Conservation (phyloP, 1,139 yeast species). For the Diutina sp. region DNA sequence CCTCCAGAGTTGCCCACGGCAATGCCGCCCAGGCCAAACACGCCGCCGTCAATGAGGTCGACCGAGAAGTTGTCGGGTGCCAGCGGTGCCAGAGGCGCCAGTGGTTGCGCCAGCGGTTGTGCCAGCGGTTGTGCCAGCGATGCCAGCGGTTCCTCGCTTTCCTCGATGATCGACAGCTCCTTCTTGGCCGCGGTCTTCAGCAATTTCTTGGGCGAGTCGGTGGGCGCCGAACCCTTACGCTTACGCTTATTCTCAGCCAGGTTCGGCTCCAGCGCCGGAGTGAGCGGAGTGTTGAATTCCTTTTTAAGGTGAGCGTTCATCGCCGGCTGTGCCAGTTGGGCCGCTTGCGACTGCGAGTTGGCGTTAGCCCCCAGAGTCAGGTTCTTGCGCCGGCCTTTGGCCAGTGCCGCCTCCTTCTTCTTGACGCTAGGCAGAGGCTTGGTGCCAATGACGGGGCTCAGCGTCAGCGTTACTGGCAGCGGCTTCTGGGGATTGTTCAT, state of each 20-base stretch:
- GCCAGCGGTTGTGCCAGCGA: not conserved
- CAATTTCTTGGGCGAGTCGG: constrained; percentile 25
- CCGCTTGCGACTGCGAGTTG: constrained; percentile 7
- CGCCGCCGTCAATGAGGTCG: constrained; percentile 14
- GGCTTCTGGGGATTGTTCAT: constrained; percentile 8
- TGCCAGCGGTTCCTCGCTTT: constrained; percentile 2
- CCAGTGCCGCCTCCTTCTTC: constrained; percentile 4
- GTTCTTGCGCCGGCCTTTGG: constrained; percentile 24
- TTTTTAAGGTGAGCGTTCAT: constrained; percentile 9
- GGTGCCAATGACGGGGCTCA: constrained; percentile 17
- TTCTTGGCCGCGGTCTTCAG: constrained; percentile 13
- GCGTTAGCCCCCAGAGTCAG: constrained; percentile 9
- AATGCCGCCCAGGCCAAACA: constrained; percentile 6
- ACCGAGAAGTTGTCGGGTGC: constrained; percentile 21
- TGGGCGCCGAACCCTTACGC: constrained; percentile 5
- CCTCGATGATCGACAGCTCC: constrained; percentile 10
- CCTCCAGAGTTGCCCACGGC: constrained; percentile 13
- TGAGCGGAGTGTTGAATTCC: constrained; percentile 29
- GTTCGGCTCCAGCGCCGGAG: constrained; percentile 29
- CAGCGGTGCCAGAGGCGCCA: constrained; percentile 12
- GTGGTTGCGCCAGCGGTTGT: constrained; percentile 8
- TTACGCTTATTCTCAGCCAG: constrained; percentile 9
- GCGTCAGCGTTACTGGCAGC: constrained; percentile 6
- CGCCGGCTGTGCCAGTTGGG: constrained; percentile 7
- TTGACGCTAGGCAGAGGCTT: constrained; percentile 21